Conservation (phyloP, 2,329 filamentous ascomycete genomes). For the Paraconiothyrium brasiliense region DNA sequence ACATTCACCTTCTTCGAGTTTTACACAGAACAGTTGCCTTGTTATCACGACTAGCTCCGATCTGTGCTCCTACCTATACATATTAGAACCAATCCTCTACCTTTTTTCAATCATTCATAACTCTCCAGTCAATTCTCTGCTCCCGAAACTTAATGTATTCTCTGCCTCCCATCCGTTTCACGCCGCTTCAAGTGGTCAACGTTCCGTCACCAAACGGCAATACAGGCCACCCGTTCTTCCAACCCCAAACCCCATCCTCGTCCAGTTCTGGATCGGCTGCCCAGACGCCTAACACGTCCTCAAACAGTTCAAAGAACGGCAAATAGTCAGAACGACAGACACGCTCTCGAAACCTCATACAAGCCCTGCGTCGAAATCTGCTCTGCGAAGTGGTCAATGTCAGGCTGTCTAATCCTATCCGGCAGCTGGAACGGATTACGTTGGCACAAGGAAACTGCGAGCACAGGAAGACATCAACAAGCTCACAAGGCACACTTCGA, state of each 20-base stretch:
- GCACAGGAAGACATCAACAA: neutral
- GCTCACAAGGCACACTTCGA: neutral
- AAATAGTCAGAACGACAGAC: neutral
- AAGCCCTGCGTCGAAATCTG: no score
- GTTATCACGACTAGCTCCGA: neutral
- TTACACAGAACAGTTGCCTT: neutral
- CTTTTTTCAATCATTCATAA: neutral
- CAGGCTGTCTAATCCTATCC: neutral
- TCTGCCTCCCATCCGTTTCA: constrained; percentile 41
- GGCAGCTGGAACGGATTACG: neutral
- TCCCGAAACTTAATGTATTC: constrained; percentile 15
- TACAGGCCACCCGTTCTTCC: constrained; percentile 30
- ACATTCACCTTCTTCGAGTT: neutral
- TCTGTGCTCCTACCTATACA: constrained; percentile 9
- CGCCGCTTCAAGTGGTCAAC: constrained; percentile 40
- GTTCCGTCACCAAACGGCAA: constrained; percentile 28
- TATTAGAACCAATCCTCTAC: neutral
- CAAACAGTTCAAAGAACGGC: constrained; percentile 5
- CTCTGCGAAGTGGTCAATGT: no score
- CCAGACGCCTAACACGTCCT: constrained; percentile 8
- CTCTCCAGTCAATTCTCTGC: neutral
- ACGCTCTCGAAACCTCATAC: constrained; percentile 68
- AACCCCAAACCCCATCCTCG: constrained; percentile 25
- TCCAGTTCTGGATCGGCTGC: constrained; percentile 14
- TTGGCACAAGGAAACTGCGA: neutral